Evolutionary conservation across 257 asterid species (phyloP).

Genomic region (Scutellaria barbata): DNA sequence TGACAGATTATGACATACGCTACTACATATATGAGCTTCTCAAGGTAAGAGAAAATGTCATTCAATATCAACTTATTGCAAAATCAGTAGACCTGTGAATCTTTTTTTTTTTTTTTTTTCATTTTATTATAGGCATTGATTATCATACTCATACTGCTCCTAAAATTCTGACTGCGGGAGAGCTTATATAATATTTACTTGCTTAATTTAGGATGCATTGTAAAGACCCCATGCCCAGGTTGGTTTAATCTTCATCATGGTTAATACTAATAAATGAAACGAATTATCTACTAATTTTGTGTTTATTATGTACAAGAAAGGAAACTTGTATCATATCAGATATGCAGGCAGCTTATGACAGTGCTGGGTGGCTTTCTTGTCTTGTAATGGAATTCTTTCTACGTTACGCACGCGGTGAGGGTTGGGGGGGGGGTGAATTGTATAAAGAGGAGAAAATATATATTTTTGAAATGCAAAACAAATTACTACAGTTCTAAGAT

Average conservation of each 20-base stretch:
- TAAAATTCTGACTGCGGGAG: conserved; percentile 4
- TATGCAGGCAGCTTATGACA: conserved; percentile 19
- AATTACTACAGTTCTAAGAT: conserved; percentile 2
- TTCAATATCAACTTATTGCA: background rate
- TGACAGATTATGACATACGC: conserved; percentile 82
- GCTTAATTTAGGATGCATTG: conserved; percentile 13
- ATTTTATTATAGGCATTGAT: background rate
- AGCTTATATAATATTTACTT: background rate
- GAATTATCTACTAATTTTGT: background rate
- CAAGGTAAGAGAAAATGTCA: conserved; percentile 54
- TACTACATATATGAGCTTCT: conserved; percentile 85
- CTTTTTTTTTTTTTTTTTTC: background rate
- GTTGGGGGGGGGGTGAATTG: too few species aligned
- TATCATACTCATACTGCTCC: conserved; percentile 10
- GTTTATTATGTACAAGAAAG: background rate
- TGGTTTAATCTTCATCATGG: background rate
- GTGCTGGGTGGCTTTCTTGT: background rate
- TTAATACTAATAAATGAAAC: background rate
- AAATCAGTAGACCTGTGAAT: background rate
- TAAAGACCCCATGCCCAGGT: background rate
- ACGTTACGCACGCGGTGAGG: too few species aligned
- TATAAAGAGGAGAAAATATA: too few species aligned
- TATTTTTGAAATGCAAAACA: conserved; percentile 3
- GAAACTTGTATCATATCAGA: conserved; percentile 11
- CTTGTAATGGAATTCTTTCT: background rate